Evolutionary conservation across 106 monocot species (phyloP).

Genomic region (Phalaenopsis aphrodite): DNA sequence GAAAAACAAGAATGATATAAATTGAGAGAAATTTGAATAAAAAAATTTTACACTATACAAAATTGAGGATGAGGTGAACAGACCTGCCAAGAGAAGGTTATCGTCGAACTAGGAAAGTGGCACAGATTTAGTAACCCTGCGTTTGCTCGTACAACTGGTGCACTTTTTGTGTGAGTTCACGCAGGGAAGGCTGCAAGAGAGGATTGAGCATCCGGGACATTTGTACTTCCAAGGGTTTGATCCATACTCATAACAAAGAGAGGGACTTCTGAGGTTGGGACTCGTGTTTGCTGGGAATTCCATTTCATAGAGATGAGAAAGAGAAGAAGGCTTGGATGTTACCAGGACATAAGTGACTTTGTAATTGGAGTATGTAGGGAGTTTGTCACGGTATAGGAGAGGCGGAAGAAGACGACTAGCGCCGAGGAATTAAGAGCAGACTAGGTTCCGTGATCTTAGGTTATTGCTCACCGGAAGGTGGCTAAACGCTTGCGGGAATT

Average conservation of each 20-base stretch:
- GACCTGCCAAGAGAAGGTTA: slow-evolving; percentile 55
- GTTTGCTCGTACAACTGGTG: slow-evolving; percentile 62
- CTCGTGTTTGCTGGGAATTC: slow-evolving; percentile 13
- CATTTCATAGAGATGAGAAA: neutral
- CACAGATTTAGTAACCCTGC: slow-evolving; percentile 34
- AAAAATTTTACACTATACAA: neutral
- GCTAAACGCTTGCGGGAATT: no score
- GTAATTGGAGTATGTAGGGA: no score
- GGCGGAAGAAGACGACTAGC: no score
- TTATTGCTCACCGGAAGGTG: no score
- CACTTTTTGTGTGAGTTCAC: slow-evolving; percentile 68
- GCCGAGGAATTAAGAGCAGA: no score
- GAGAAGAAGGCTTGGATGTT: no score
- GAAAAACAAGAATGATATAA: neutral
- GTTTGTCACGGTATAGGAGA: no score
- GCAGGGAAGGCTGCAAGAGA: slow-evolving; percentile 75
- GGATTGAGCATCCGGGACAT: slow-evolving; percentile 60
- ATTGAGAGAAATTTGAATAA: neutral
- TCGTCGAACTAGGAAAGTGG: slow-evolving; percentile 63
- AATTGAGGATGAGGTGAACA: no score
- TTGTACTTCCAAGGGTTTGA: slow-evolving; percentile 67
- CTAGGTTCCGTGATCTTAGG: no score
- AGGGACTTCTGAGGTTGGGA: slow-evolving; percentile 12
- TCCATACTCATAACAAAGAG: slow-evolving; percentile 51
- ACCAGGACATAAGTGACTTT: no score